Evolutionary conservation across 768 basidiomycete genomes (phyloP).

Genomic region (Lactifluus volemus): DNA sequence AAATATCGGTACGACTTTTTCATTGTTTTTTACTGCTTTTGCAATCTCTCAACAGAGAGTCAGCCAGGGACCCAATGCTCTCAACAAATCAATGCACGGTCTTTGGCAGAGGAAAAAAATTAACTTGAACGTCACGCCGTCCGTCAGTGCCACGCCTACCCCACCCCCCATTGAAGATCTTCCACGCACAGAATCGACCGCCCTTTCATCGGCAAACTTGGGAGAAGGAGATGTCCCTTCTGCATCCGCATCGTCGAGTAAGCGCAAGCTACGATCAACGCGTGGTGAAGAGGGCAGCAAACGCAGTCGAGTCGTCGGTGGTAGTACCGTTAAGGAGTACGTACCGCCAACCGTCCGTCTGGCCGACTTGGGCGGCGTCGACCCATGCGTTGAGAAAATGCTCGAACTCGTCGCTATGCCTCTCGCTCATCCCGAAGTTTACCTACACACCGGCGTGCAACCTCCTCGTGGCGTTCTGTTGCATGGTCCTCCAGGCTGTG

Average conservation of each 20-base stretch:
- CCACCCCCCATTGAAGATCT: conserved; percentile 13
- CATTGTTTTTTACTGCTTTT: neutral
- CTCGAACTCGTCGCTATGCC: conserved; percentile 97
- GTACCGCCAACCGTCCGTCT: conserved; percentile 68
- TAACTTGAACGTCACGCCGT: conserved; percentile 46
- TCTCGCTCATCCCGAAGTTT: conserved; percentile 90
- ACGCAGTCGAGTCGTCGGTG: conserved; percentile 33
- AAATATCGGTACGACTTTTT: conserved; percentile 9
- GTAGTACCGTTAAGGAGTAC: no score
- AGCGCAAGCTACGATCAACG: conserved; percentile 55
- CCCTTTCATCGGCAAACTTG: neutral
- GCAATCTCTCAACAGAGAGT: conserved; percentile 22
- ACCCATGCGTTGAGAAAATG: conserved; percentile 81
- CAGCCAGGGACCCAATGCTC: conserved; percentile 64
- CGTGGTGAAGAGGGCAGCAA: conserved; percentile 52
- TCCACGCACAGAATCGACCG: neutral
- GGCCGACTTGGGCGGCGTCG: conserved; percentile 83
- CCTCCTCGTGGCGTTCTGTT: conserved; percentile 88
- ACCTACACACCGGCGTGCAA: conserved; percentile 85
- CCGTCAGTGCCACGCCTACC: conserved; percentile 22
- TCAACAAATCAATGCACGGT: conserved; percentile 74
- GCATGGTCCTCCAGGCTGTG: conserved; percentile 95
- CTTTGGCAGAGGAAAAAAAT: conserved; percentile 71
- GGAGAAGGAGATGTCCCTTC: conserved; percentile 1
- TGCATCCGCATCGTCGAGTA: conserved; percentile 31